A percentile compares a stretch with the other conserved stretches of the same genome.
phyloP scores from a whole-genome alignment of 2,329 filamentous ascomycete species.

The Macrophomina pseudophaseolina region DNA sequence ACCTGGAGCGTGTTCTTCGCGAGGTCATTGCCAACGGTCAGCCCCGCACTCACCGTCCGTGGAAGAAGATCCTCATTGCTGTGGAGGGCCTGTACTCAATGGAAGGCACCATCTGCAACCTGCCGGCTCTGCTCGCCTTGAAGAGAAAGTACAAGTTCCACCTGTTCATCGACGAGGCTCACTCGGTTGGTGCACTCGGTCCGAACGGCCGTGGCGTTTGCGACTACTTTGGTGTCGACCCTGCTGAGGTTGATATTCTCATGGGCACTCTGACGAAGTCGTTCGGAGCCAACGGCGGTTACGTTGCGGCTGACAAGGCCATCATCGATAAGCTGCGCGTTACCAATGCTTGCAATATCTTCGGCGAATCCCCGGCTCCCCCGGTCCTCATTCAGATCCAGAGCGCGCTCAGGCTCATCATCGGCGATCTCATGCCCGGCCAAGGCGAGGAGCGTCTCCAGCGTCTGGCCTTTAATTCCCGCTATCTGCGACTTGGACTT shows the following conservation, averaged over 20 bases:
- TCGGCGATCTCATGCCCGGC: conserved; percentile 82
- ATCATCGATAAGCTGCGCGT: conserved; percentile 91
- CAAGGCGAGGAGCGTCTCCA: conserved; percentile 96
- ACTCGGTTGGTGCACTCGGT: conserved; percentile 92
- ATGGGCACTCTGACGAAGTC: conserved; percentile 99
- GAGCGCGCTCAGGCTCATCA: conserved; percentile 84
- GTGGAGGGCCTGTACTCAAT: conserved; percentile 98
- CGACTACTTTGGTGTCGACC: conserved; percentile 94
- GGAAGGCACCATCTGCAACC: conserved; percentile 98
- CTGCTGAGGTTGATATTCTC: conserved; percentile 86
- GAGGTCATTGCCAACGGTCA: conserved; percentile 96
- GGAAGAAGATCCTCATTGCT: conserved; percentile 98
- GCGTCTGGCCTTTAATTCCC: conserved; percentile 95
- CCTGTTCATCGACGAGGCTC: conserved; percentile 94
- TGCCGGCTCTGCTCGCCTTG: conserved; percentile 84
- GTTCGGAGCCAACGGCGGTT: conserved; percentile 96
- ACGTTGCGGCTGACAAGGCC: conserved; percentile 85
- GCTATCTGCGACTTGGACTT: conserved; percentile 94
- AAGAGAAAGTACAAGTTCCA: conserved; percentile 98
- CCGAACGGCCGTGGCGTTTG: conserved; percentile 90
- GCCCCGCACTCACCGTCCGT: conserved; percentile 95
- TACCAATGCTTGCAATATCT: conserved; percentile 84
- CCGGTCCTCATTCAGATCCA: conserved; percentile 91
- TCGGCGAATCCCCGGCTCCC: conserved; percentile 85
- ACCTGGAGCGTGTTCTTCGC: conserved; percentile 83